Conservation (phyloP, 305 asterid species). For the Fraxinus floribunda region DNA sequence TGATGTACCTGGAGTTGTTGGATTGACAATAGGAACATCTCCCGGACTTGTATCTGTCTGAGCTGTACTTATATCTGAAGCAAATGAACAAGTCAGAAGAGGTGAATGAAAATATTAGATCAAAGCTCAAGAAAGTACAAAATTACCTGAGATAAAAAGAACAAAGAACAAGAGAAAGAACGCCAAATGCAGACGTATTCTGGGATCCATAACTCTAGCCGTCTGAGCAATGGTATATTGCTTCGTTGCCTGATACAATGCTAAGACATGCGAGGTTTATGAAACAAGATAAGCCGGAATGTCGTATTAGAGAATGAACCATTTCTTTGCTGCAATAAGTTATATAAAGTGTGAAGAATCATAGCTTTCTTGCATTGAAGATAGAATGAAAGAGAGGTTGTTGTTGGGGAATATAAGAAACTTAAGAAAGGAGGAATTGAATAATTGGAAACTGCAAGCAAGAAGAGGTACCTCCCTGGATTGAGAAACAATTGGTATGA, state of each 20-base stretch:
- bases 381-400: conserved; percentile 46
- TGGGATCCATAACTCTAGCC: conserved; percentile 39
- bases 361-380: conserved; percentile 79
- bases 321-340: conserved; percentile 32
- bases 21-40: conserved; percentile 71
- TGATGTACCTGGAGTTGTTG: conserved; percentile 54
- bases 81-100: background rate
- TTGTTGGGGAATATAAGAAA: conserved; percentile 80
- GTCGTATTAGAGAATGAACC: conserved; percentile 49
- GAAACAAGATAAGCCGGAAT: conserved; percentile 26
- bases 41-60: conserved; percentile 46
- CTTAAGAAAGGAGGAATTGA: conserved; percentile 75
- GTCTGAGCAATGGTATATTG: background rate
- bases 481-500: conserved; percentile 41
- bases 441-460: conserved; percentile 73
- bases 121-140: background rate
- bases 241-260: conserved; percentile 4
- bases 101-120: background rate
- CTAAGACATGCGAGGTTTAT: conserved; percentile 19
- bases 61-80: conserved; percentile 51
- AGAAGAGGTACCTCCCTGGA: conserved; percentile 48
- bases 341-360: conserved; percentile 66
- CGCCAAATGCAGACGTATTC: conserved; percentile 27
- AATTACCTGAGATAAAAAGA: conserved; percentile 55
- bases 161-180: conserved; percentile 41